These are phyloP conservation scores for Lepidium africanum DNA, from an alignment of 345 rosid species.

Conservation along the genomic window DNA sequence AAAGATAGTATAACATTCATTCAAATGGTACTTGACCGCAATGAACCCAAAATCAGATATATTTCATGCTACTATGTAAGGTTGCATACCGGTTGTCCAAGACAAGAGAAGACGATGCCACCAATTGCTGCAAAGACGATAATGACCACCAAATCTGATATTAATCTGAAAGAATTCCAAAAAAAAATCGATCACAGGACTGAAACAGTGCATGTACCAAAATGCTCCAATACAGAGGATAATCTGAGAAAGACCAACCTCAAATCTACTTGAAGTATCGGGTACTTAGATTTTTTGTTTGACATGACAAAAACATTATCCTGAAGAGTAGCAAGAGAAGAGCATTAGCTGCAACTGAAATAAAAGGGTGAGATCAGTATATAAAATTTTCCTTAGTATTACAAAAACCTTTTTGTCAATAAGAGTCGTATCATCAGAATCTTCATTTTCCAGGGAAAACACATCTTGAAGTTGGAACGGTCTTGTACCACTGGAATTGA, in stretches of 20 bases:
- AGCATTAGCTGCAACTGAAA: conserved; percentile 1
- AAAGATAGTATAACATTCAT: background rate
- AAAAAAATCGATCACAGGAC: conserved; percentile 14
- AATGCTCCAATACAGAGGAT: background rate
- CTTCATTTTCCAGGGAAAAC: conserved; percentile 86
- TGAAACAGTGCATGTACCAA: background rate
- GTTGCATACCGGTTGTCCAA: conserved; percentile 94
- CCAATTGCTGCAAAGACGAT: conserved; percentile 99
- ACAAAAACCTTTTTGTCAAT: conserved; percentile 82
- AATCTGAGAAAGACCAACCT: conserved; percentile 43
- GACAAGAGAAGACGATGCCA: conserved; percentile 86
- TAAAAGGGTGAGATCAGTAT: background rate
- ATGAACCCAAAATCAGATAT: background rate
- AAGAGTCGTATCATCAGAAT: conserved; percentile 81
- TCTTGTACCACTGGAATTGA: conserved; percentile 52
- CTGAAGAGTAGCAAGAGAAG: conserved; percentile 33
- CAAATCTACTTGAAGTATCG: conserved; percentile 95
- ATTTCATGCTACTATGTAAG: conserved; percentile 3
- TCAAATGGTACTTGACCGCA: background rate
- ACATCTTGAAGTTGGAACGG: conserved; percentile 90
- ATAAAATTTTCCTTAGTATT: background rate
- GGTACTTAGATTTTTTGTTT: conserved; percentile 95
- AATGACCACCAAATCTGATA: conserved; percentile 92
- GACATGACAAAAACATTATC: conserved; percentile 97
- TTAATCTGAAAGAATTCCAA: conserved; percentile 51